phyloP scores from a whole-genome alignment of 2,329 filamentous ascomycete genomes.

The Penicillium sp. region DNA sequence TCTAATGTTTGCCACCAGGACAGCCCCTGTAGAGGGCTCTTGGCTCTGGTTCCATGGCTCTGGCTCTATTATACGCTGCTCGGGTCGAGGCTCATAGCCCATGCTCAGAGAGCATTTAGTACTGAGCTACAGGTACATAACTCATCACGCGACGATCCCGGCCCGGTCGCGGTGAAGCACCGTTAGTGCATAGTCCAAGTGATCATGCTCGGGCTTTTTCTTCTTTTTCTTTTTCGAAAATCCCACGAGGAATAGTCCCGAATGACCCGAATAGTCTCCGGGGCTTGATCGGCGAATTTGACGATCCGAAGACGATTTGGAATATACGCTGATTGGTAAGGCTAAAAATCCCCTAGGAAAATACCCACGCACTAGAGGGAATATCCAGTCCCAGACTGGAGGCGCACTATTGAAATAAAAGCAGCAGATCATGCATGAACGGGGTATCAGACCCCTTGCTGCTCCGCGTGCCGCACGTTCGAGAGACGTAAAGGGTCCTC shows the following conservation, averaged over 20 bases:
- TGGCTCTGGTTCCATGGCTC: not conserved
- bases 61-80: not conserved
- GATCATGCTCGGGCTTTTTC: not conserved
- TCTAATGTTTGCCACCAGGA: no score
- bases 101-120: not conserved
- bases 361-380: not conserved
- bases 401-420: constrained; percentile 13
- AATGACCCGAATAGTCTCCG: constrained; percentile 9
- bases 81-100: not conserved
- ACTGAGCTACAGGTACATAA: not conserved
- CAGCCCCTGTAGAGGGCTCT: no score
- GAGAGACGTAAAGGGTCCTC: not conserved
- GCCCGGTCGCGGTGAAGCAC: not conserved
- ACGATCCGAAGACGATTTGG: constrained; percentile 2
- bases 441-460: constrained; percentile 28
- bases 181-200: not conserved
- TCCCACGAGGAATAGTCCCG: constrained; percentile 10
- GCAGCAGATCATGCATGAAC: constrained; percentile 22
- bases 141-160: not conserved
- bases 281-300: constrained; percentile 15
- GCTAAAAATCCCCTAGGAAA: not conserved
- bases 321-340: not conserved
- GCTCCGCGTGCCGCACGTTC: constrained; percentile 32
- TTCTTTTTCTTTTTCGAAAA: not conserved
- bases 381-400: not conserved